phyloP scores from a whole-genome alignment of 2,329 filamentous ascomycete species.

The Pezicula rhizophila region DNA sequence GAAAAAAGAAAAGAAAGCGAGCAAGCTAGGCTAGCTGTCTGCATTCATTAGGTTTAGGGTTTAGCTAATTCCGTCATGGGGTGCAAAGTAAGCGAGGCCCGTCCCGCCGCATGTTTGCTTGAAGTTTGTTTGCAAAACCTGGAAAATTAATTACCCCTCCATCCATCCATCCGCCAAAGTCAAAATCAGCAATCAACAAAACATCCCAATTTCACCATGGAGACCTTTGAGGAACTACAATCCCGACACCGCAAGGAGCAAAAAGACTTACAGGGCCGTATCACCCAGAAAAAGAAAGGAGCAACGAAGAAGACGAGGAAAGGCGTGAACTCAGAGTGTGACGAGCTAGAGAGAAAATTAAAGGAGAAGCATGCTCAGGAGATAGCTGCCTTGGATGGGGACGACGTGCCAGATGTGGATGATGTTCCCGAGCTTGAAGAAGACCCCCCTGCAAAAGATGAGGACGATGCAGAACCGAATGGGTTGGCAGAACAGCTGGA shows the following conservation, averaged over 20 bases:
- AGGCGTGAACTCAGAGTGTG: slow-evolving; percentile 71
- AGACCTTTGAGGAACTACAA: slow-evolving; percentile 69
- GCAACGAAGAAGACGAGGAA: slow-evolving; percentile 83
- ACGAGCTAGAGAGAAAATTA: slow-evolving; percentile 59
- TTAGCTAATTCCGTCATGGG: too few relatives aligned
- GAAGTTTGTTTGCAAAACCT: too few relatives aligned
- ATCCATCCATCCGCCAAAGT: too few relatives aligned
- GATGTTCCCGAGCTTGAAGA: slow-evolving; percentile 14
- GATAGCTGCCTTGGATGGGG: slow-evolving; percentile 36
- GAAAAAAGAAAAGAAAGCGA: too few relatives aligned
- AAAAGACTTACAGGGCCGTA: slow-evolving; percentile 74
- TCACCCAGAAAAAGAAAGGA: slow-evolving; percentile 95
- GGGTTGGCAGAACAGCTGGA: slow-evolving; percentile 14
- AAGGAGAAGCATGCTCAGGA: slow-evolving; percentile 63
- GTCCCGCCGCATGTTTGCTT: too few relatives aligned
- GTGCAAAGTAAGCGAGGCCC: too few relatives aligned
- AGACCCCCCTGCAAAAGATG: slow-evolving; percentile 4
- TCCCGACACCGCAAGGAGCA: slow-evolving; percentile 82
- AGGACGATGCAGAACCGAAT: slow-evolving; percentile 2
- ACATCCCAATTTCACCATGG: slow-evolving; percentile 23
- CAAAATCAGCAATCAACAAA: not conserved
- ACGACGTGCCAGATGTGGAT: slow-evolving; percentile 9
- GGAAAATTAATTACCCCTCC: too few relatives aligned
- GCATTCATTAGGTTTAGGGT: too few relatives aligned
- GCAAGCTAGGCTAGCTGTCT: too few relatives aligned